These are phyloP conservation scores for Fusarium sp. DNA, from an alignment of 2,329 filamentous ascomycete species.

Conservation along the genomic window DNA sequence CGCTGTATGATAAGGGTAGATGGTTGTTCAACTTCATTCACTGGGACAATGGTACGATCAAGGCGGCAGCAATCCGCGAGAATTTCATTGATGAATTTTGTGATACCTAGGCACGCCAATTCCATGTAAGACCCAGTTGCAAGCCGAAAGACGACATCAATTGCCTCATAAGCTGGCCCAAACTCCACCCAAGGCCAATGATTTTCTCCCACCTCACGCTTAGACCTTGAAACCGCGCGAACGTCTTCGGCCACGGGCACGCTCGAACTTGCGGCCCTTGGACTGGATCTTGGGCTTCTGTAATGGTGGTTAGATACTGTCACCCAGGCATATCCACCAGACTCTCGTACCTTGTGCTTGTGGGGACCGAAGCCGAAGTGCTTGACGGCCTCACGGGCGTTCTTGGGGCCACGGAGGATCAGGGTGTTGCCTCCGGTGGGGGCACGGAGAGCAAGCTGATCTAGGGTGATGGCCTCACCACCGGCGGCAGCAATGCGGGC, in stretches of 20 bases:
- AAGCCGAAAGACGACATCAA: slow-evolving; percentile 45
- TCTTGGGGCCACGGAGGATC: slow-evolving; percentile 97
- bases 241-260: slow-evolving; percentile 96
- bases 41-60: slow-evolving; percentile 30
- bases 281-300: slow-evolving; percentile 96
- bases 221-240: slow-evolving; percentile 99
- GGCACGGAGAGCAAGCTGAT: slow-evolving; percentile 94
- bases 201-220: slow-evolving; percentile 52
- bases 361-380: slow-evolving; percentile 99
- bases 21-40: neutral
- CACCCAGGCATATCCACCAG: accelerated
- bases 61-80: slow-evolving; percentile 41
- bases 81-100: slow-evolving; percentile 50
- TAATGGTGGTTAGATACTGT: slow-evolving; percentile 47
- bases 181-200: slow-evolving; percentile 43
- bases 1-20: neutral
- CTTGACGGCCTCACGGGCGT: slow-evolving; percentile 96
- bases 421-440: slow-evolving; percentile 97
- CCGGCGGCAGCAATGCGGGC: slow-evolving; percentile 92
- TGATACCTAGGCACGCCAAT: slow-evolving; percentile 59
- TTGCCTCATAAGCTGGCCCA: slow-evolving; percentile 42
- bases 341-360: slow-evolving; percentile 82
- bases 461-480: slow-evolving; percentile 93
- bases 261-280: slow-evolving; percentile 99
- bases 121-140: slow-evolving; percentile 52